Evolutionary conservation across 495 filamentous ascomycete genomes (phyloP), one percentile per base, ranked within the genome.

Genomic region (Penicillium ucsense): DNA sequence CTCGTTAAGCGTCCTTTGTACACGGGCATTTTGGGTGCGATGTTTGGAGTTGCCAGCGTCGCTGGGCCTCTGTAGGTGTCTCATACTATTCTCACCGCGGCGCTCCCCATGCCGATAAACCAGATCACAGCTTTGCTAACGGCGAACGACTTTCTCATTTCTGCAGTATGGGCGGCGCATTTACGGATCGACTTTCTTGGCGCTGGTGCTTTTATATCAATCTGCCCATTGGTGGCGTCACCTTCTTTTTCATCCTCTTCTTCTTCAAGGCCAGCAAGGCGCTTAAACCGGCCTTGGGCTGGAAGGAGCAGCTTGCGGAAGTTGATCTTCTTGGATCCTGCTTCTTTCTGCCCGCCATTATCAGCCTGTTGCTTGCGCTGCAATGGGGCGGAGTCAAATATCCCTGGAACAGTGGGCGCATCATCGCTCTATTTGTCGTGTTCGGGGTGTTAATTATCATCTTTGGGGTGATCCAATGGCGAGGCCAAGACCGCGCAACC

Each of bases 371-470:
- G 9, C 70, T 95, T 0, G 89, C 89, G 0, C 70, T 95, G 12
- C 87, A 92, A 60, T 95, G 89, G 89, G 89, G 88, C 38, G 89
- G 88, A 3, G 75, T 74, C 0, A 75, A 66, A 30, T 88, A 90
- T 50, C 50, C 64, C 0, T 94, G 88, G 88, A 57, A 49, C 41
- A 73, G 71, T 51, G 78, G 47, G 11, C 79, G 82, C 9, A 81
- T 90, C 52, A 84, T 90, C 43, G 75, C 74, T 3, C 70, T 94
- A 3, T 80, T 92, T 36, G 72, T 86, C 6, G 54, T 86, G n/a
- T 85, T 82, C 47, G 83, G 70, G 8, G 60, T 94, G 4, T 67
- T 94, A n/a, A 67, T 79, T 35, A 48, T 73, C 45, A 48, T 57
- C 31, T 95, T 95, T 59, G 57, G 75, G 20, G 68, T 55, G 5